Conservation (phyloP, 179 eudicot genomes). For the Vitellaria paradoxa region DNA sequence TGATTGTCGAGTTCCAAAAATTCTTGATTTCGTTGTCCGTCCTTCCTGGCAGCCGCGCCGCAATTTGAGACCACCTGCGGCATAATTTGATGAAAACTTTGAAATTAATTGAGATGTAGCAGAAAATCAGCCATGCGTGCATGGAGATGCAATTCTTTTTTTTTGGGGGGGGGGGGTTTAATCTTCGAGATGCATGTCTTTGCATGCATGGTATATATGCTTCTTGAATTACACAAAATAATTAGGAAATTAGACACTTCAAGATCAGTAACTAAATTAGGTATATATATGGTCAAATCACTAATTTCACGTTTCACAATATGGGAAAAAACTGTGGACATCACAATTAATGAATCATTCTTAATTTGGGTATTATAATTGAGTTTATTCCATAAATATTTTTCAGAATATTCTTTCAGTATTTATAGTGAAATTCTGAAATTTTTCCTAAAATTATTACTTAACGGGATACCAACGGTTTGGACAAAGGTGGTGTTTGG, state of each 20-base stretch:
- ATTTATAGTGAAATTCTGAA: no score
- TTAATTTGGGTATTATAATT: no score
- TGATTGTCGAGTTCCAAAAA: constrained; percentile 51
- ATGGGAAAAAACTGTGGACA: not conserved
- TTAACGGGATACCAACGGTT: no score
- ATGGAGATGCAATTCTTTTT: no score
- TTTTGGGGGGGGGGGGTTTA: no score
- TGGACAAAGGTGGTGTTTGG: no score
- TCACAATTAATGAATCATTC: not conserved
- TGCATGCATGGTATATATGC: not conserved
- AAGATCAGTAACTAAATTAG: no score
- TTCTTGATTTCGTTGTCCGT: constrained; percentile 58
- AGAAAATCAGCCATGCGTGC: not conserved
- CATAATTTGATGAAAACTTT: not conserved
- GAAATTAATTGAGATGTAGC: not conserved
- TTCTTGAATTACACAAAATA: not conserved
- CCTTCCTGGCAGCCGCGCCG: constrained; percentile 60
- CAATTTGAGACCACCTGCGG: constrained; percentile 71
- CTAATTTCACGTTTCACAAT: not conserved
- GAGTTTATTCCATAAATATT: no score
- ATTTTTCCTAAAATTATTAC: no score
- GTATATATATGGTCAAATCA: no score
- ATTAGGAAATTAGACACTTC: no score
- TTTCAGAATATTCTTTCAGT: no score
- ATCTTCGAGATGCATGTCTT: not conserved